Conservation (phyloP, 805 yeast species). For the Zygotorulaspora sp. region DNA sequence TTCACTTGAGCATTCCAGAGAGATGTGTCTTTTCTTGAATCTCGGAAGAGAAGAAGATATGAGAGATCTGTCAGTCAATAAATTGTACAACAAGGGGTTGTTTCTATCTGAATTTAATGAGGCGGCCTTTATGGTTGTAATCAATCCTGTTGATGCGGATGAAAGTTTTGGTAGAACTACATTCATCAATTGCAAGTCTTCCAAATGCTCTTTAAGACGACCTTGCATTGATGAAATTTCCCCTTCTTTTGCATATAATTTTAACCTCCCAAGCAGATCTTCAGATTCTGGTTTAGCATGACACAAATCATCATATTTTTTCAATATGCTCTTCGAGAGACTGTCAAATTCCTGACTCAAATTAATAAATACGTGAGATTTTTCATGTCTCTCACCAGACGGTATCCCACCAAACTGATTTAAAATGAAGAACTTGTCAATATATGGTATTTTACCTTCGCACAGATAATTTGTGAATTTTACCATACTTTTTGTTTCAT, state of each 20-base stretch:
- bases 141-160: slow-evolving; percentile 66
- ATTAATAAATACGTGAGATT: slow-evolving; percentile 85
- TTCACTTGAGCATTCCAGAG: slow-evolving; percentile 16
- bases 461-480: slow-evolving; percentile 33
- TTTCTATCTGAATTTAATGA: slow-evolving; percentile 41
- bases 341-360: slow-evolving; percentile 63
- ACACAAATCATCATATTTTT: slow-evolving; percentile 8
- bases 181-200: slow-evolving; percentile 64
- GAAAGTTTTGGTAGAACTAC: slow-evolving; percentile 48
- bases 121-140: slow-evolving; percentile 80
- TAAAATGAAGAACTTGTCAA: slow-evolving; percentile 78
- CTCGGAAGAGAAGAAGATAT: slow-evolving; percentile 89
- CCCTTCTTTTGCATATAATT: slow-evolving; percentile 17
- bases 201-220: slow-evolving; percentile 48
- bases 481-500: slow-evolving; percentile 39
- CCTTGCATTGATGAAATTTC: slow-evolving; percentile 10
- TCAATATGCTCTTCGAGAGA: slow-evolving; percentile 11
- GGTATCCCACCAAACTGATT: slow-evolving; percentile 91
- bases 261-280: slow-evolving; percentile 20
- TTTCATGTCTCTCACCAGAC: slow-evolving; percentile 69
- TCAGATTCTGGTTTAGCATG: slow-evolving; percentile 17
- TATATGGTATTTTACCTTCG: slow-evolving; percentile 34
- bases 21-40: slow-evolving; percentile 30
- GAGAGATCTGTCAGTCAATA: slow-evolving; percentile 85
- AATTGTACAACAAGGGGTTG: slow-evolving; percentile 86